Evolutionary conservation across 768 basidiomycete genomes (phyloP).

Genomic region (Pleurotus giganteus): DNA sequence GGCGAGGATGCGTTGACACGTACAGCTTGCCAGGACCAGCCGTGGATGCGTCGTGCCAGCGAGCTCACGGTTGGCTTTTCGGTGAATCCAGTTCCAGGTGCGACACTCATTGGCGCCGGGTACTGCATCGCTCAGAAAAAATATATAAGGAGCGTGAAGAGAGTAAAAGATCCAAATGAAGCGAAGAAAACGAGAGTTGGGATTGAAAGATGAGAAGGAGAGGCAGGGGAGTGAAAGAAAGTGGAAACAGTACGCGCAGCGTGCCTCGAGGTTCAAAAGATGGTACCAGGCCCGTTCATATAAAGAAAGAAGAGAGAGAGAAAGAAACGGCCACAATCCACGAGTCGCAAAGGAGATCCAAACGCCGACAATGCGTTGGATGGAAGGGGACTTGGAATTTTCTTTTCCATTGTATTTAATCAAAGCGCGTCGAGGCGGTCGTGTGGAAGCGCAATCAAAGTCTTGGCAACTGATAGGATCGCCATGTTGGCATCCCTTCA

Average conservation of each 20-base stretch:
- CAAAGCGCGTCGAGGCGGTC: constrained; percentile 5
- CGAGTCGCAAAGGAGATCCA: background rate
- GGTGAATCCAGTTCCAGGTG: background rate
- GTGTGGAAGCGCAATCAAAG: background rate
- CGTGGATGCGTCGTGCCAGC: constrained; percentile 43
- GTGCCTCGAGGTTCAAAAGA: background rate
- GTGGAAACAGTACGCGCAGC: background rate
- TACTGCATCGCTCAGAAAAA: constrained; percentile 2
- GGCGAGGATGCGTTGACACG: constrained; percentile 15
- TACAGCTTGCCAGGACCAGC: constrained; percentile 52
- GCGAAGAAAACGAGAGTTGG: background rate
- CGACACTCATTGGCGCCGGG: background rate
- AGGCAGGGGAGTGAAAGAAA: background rate
- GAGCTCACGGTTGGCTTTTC: constrained; percentile 24
- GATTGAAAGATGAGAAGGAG: background rate
- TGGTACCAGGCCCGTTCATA: constrained; percentile 3
- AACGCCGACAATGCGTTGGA: background rate
- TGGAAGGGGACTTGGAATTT: background rate
- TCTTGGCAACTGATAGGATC: constrained; percentile 8
- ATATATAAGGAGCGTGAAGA: constrained; percentile 2
- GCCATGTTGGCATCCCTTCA: background rate
- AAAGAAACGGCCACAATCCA: background rate
- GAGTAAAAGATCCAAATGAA: background rate
- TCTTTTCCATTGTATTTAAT: constrained; percentile 10
- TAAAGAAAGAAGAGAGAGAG: background rate